These are phyloP conservation scores for Phyllosticta citribraziliensis DNA, from an alignment of 2,329 filamentous ascomycete genomes.

Conservation along the genomic window DNA sequence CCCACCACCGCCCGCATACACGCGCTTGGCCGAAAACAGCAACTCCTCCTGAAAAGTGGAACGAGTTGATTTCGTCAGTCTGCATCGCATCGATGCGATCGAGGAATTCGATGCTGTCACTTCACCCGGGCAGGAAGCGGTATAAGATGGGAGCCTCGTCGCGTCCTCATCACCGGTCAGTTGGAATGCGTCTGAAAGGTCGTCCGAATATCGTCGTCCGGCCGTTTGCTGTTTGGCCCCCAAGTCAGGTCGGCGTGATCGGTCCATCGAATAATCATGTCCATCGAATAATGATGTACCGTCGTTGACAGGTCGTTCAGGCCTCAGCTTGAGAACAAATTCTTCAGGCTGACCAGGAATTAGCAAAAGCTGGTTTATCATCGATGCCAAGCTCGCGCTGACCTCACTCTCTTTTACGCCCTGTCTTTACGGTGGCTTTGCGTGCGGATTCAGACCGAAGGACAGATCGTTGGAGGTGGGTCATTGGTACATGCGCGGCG, in stretches of 20 bases:
- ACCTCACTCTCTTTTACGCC: neutral
- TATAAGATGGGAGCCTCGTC: too few species aligned
- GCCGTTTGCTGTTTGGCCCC: too few species aligned
- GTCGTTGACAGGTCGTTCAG: neutral
- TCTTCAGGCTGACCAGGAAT: neutral
- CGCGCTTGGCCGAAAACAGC: neutral
- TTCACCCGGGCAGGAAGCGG: too few species aligned
- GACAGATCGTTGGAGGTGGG: neutral
- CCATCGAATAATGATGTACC: neutral
- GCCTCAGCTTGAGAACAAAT: too few species aligned
- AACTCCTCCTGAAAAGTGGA: neutral
- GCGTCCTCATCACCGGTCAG: too few species aligned
- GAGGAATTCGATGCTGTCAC: neutral
- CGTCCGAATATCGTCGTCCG: too few species aligned
- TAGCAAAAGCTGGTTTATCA: neutral
- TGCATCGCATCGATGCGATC: neutral
- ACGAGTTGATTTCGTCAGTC: neutral
- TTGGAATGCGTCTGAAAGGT: too few species aligned
- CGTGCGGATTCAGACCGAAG: neutral
- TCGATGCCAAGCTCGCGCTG: neutral
- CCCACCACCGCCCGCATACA: neutral
- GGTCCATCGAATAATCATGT: too few species aligned
- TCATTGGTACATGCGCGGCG: neutral
- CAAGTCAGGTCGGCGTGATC: neutral
- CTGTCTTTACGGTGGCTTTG: neutral